Percentiles rank a stretch among this genome's conserved stretches.
These are phyloP conservation scores for Aspergillus avenaceus DNA, from an alignment of 495 filamentous ascomycete genomes.

Conservation along the genomic window DNA sequence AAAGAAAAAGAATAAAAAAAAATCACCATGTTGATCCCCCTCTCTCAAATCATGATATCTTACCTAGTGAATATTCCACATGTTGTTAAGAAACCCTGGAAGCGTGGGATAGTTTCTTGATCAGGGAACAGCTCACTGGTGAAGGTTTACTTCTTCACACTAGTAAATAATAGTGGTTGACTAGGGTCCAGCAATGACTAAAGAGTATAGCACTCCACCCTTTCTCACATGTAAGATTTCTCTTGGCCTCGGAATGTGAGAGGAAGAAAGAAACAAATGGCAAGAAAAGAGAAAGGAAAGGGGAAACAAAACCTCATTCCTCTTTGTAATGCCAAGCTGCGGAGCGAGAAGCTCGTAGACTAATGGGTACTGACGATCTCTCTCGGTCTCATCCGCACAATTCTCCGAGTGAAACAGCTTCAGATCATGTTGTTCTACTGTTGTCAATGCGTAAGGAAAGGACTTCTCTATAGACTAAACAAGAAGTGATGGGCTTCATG, in stretches of 20 bases:
- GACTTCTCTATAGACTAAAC: too few species aligned
- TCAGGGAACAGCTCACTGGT: too few species aligned
- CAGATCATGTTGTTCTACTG: too few species aligned
- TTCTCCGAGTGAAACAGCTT: too few species aligned
- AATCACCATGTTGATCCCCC: neutral
- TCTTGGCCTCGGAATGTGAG: neutral
- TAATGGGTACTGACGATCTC: neutral
- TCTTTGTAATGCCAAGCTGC: neutral
- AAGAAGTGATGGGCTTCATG: too few species aligned
- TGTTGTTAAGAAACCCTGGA: too few species aligned
- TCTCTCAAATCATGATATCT: too few species aligned
- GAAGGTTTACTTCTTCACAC: neutral
- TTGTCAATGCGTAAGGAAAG: too few species aligned
- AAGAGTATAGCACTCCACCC: neutral
- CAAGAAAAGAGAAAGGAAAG: neutral
- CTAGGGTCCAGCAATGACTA: neutral
- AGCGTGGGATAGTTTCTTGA: too few species aligned
- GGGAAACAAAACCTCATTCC: neutral
- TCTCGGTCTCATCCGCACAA: too few species aligned
- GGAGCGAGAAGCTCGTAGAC: neutral
- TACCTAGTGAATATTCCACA: too few species aligned
- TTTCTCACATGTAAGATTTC: neutral
- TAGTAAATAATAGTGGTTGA: neutral
- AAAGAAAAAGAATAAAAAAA: too few species aligned
- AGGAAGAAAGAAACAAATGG: neutral